Base-by-base conservation (phyloP, 345 rosid genomes). In the Toxicodendron radicans region DNA sequence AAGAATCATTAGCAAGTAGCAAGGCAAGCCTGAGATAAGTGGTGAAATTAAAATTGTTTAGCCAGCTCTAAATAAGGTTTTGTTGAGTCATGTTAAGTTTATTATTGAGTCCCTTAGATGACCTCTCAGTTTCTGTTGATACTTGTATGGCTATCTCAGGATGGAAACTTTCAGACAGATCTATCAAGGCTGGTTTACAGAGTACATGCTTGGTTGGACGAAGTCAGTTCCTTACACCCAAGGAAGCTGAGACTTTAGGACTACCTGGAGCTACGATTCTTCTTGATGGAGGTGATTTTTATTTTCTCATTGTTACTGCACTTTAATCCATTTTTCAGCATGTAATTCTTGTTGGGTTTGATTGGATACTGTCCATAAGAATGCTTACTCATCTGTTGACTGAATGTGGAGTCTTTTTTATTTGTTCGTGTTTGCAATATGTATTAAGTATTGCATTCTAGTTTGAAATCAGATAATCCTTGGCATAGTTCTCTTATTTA, bases 271-370 rank as follows among this genome's bases (percentile, higher is more conserved):
- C 88, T 5, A 87, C 91, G 45, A 64, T 95, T 75, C 83, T 93
- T 75, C 85, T 93, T 38, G 99, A 95, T 87, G 99, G 97, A 89
- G 97, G 98, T 92, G 11, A 35, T 20, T 8, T 33, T 71, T 62
- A 23, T 74, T 51, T 57, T 68, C 43, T n/a, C 23, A 12, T 62
- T 75, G 32, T 56, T 66, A 30, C 23, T 66, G 35, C 9, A 57
- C 56, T 21, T 52, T 48, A 6, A 24, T 10, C 23, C 12, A 33
- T 52, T 58, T 66, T 32, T 48, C 30, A 33, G 35, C 56, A 23
- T 49, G 71, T 23, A 35, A 20, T 24, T 35, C 10, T 14, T 49
- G 2, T 41, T 62, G 43, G 56, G 33, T 43, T 1, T 20, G 5
- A n/a, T 20, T 7, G 17, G 56, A 10, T 33, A 20, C 61, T 21